A percentile compares a stretch with the other conserved stretches of the same genome.
phyloP scores from a whole-genome alignment of 345 rosid species.

The Zanthoxylum bungeanum region DNA sequence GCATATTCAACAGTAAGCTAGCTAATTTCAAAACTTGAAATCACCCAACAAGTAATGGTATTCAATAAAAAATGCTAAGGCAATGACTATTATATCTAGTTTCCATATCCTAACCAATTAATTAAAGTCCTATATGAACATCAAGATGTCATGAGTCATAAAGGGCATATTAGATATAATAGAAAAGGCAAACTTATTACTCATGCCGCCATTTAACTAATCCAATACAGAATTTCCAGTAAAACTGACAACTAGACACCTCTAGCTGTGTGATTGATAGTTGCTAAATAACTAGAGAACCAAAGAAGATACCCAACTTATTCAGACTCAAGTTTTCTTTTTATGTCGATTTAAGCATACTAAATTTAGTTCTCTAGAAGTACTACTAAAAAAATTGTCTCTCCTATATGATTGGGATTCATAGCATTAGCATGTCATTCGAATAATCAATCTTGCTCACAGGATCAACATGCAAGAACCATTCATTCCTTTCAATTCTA shows the following conservation, averaged over 20 bases:
- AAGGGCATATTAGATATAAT: not conserved
- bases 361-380: not conserved
- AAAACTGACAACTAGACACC: not conserved
- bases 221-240: not conserved
- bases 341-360: not conserved
- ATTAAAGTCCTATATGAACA: not conserved
- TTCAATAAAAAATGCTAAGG: no score
- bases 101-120: not conserved
- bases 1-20: not conserved
- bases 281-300: not conserved
- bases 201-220: not conserved
- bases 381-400: no score
- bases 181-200: no score
- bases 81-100: not conserved
- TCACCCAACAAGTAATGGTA: not conserved
- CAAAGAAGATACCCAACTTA: not conserved
- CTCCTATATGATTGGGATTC: no score
- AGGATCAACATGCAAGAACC: not conserved
- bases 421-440: not conserved
- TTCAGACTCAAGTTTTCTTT: not conserved
- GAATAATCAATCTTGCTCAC: not conserved
- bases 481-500: not conserved
- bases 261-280: not conserved
- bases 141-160: not conserved
- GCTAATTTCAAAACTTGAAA: not conserved